Evolutionary conservation across 352 stramenopile species (phyloP).

Genomic region (Thalassiosira exigua): DNA sequence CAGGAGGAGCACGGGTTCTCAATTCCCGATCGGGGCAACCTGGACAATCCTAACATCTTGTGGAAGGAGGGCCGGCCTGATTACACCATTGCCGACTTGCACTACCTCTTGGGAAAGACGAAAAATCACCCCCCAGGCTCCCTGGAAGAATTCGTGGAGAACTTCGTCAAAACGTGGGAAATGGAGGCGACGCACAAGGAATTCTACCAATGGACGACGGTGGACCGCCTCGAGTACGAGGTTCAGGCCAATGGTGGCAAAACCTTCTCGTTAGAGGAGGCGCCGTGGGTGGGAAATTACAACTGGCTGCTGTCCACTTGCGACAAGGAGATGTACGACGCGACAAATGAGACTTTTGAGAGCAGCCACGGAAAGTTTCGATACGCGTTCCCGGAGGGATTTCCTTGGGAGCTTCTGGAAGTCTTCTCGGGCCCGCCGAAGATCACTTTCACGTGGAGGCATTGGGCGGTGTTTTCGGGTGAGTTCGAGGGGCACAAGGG

Average conservation of each 20-base stretch:
- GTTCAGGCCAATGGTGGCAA: constrained; percentile 63
- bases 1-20: constrained; percentile 26
- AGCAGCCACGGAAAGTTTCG: constrained; percentile 61
- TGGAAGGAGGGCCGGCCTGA: constrained; percentile 64
- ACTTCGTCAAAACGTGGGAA: constrained; percentile 80
- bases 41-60: constrained; percentile 44
- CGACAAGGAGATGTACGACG: constrained; percentile 56
- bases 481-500: constrained; percentile 52
- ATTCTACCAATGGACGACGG: constrained; percentile 51
- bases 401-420: constrained; percentile 76
- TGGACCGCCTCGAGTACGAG: constrained; percentile 59
- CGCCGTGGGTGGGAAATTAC: constrained; percentile 68
- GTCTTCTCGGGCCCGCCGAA: constrained; percentile 68
- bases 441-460: constrained; percentile 74
- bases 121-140: constrained; percentile 60
- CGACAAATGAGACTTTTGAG: constrained; percentile 53
- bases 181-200: constrained; percentile 76
- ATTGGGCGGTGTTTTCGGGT: constrained; percentile 69
- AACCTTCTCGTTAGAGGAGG: constrained; percentile 51
- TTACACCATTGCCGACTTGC: constrained; percentile 65
- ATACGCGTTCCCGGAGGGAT: constrained; percentile 63
- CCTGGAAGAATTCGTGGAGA: constrained; percentile 69
- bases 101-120: constrained; percentile 65
- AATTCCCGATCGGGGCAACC: constrained; percentile 38
- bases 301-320: constrained; percentile 63